phyloP scores from a whole-genome alignment of 2,329 filamentous ascomycete species.

The Echinosphaeria canescens region DNA sequence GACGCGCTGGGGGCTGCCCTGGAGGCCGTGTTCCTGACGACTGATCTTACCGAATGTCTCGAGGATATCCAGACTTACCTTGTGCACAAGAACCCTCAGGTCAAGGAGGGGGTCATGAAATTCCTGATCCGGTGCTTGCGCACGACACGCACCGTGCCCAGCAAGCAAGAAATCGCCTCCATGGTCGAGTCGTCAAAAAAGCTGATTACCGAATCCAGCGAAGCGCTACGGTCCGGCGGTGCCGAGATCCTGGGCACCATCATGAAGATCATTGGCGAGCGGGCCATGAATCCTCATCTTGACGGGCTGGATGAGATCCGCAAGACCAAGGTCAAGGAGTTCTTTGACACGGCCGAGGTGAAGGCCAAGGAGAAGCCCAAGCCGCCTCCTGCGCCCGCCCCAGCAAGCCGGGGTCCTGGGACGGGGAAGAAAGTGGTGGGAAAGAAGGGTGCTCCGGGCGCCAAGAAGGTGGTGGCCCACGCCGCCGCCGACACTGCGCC shows the following conservation, averaged over 20 bases:
- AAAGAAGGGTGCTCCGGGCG: too few relatives aligned
- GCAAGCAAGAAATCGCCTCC: constrained; percentile 60
- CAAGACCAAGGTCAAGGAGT: constrained; percentile 92
- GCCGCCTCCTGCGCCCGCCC: constrained; percentile 40
- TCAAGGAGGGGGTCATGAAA: constrained; percentile 87
- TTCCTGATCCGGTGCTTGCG: constrained; percentile 81
- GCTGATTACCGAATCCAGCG: constrained; percentile 72
- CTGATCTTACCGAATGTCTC: constrained; percentile 64
- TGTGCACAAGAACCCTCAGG: constrained; percentile 89
- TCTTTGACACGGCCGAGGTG: constrained; percentile 60
- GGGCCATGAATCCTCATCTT: constrained; percentile 81
- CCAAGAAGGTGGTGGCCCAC: constrained; percentile 21
- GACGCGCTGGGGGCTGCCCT: constrained; percentile 76
- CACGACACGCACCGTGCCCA: constrained; percentile 64
- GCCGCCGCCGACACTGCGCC: constrained; percentile 25
- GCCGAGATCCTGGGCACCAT: constrained; percentile 83
- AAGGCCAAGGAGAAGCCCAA: constrained; percentile 89
- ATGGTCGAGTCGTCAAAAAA: constrained; percentile 86
- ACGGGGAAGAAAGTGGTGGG: constrained; percentile 21
- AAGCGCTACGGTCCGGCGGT: constrained; percentile 67
- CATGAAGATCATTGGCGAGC: constrained; percentile 97
- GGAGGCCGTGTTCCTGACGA: constrained; percentile 44
- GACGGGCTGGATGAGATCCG: constrained; percentile 90
- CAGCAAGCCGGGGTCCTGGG: constrained; percentile 23
- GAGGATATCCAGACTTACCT: constrained; percentile 75